Conservation (phyloP, 306 rosid species). For the Prosopis cineraria region DNA sequence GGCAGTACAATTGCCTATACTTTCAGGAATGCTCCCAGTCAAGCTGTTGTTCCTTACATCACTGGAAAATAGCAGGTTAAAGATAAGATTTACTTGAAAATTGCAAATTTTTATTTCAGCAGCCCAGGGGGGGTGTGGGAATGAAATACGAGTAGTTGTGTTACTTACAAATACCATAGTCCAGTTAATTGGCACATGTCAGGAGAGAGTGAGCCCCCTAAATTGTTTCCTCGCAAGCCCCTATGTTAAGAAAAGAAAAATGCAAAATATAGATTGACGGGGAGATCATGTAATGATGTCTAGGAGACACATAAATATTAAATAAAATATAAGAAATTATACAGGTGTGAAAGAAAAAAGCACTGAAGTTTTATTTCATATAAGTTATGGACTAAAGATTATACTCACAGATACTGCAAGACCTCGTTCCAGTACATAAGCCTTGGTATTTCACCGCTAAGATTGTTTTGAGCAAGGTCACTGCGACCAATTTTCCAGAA, state of each 20-base stretch:
- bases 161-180: conserved; percentile 96
- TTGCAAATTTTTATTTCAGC: not conserved
- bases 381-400: not conserved
- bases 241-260: conserved; percentile 36
- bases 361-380: not conserved
- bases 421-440: conserved; percentile 99
- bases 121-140: too few relatives aligned
- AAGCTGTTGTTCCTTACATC: conserved; percentile 96
- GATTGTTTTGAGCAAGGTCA: conserved; percentile 90
- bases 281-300: not conserved
- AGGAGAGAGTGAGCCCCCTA: conserved; percentile 84
- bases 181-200: conserved; percentile 97
- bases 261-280: not conserved
- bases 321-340: not conserved
- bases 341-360: not conserved
- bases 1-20: conserved; percentile 88
- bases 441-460: conserved; percentile 96
- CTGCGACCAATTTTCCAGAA: conserved; percentile 41
- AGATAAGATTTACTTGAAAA: not conserved
- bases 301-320: not conserved
- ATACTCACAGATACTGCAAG: conserved; percentile 91
- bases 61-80: conserved; percentile 46
- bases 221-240: conserved; percentile 92
- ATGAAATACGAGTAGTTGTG: conserved; percentile 16
- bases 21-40: conserved; percentile 85